These are phyloP conservation scores for Neofusicoccum umdonicola DNA, from an alignment of 2,329 filamentous ascomycete species.

Conservation along the genomic window DNA sequence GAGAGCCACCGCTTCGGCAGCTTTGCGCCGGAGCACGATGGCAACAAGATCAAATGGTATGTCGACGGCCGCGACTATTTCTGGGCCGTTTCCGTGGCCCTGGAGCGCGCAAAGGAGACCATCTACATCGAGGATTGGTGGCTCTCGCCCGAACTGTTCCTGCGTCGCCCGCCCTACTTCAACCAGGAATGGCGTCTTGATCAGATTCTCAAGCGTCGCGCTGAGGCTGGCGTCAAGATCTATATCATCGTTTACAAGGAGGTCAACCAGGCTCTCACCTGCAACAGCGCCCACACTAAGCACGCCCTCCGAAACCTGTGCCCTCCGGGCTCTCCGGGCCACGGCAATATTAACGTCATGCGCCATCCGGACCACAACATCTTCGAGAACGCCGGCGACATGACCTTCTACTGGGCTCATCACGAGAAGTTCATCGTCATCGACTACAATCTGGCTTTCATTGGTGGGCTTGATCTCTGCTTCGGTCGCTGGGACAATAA, in stretches of 20 bases:
- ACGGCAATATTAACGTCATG: constrained; percentile 86
- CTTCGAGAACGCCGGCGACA: constrained; percentile 87
- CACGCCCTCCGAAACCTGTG: constrained; percentile 77
- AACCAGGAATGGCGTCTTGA: constrained; percentile 88
- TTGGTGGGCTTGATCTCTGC: constrained; percentile 90
- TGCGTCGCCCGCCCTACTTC: constrained; percentile 77
- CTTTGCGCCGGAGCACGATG: constrained; percentile 82
- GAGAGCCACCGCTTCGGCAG: constrained; percentile 82
- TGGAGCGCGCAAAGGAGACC: constrained; percentile 86
- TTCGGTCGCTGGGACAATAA: constrained; percentile 92
- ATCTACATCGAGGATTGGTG: constrained; percentile 99
- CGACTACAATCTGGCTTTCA: constrained; percentile 86
- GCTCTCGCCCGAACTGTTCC: constrained; percentile 83
- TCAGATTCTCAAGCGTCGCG: constrained; percentile 79
- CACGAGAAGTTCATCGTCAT: constrained; percentile 98
- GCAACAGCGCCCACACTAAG: constrained; percentile 92
- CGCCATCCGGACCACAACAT: constrained; percentile 94
- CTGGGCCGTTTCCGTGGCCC: constrained; percentile 82
- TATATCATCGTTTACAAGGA: constrained; percentile 93
- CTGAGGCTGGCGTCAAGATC: constrained; percentile 91
- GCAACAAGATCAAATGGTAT: constrained; percentile 93
- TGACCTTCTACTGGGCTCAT: constrained; percentile 98
- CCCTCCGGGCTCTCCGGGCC: constrained; percentile 74
- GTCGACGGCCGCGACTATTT: constrained; percentile 95
- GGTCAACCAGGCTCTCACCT: constrained; percentile 64